Conservation (phyloP, 345 rosid genomes). For the Erysimum cheiranthoides region DNA sequence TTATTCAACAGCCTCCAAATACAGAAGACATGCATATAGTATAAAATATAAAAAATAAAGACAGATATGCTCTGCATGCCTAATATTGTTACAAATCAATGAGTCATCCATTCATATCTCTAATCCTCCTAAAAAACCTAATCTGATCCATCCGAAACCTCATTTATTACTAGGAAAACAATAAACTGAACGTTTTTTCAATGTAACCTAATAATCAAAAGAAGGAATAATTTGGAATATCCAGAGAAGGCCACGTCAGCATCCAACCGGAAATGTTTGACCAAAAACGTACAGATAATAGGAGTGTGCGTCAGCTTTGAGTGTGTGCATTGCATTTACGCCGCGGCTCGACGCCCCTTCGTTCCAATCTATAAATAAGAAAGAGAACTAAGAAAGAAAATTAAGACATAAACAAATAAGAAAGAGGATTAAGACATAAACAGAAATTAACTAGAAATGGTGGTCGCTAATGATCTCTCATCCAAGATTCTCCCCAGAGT, state of each 20-base stretch:
- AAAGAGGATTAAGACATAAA: neutral
- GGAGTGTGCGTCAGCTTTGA: constrained; percentile 8
- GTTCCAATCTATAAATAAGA: constrained; percentile 34
- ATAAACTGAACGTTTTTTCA: constrained; percentile 6
- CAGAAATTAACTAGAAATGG: constrained; percentile 1
- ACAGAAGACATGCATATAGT: constrained; percentile 16
- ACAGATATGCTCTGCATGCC: constrained; percentile 15
- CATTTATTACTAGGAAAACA: constrained; percentile 5
- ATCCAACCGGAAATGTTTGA: constrained; percentile 36
- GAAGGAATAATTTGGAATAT: constrained; percentile 21
- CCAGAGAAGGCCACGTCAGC: constrained; percentile 28
- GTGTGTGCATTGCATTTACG: constrained; percentile 17
- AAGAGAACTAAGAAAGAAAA: neutral
- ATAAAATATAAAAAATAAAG: neutral
- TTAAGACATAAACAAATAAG: neutral
- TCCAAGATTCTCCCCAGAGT: constrained; percentile 57
- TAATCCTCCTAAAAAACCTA: neutral
- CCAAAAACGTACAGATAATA: constrained; percentile 30
- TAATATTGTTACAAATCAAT: constrained; percentile 31
- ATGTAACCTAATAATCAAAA: neutral
- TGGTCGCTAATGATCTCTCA: constrained; percentile 48
- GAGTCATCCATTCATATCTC: constrained; percentile 47
- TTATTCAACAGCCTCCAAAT: constrained; percentile 13
- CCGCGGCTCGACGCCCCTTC: constrained; percentile 37
- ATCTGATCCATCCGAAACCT: constrained; percentile 1